Evolutionary conservation across 305 asterid species (phyloP).

Genomic region (Caryopteris hybrid): DNA sequence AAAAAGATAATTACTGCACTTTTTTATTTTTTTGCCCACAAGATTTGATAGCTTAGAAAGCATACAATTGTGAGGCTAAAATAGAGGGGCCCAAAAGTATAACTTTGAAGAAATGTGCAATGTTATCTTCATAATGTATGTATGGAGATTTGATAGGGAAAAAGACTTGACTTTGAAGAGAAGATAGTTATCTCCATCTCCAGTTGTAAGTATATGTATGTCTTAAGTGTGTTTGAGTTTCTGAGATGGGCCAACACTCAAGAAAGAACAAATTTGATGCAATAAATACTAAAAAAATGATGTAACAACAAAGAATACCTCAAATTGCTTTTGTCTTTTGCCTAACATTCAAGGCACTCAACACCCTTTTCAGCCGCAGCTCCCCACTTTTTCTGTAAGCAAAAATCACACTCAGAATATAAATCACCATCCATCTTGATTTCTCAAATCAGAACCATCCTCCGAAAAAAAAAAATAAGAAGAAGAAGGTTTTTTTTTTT

Average conservation of each 20-base stretch:
- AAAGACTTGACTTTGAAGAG: constrained; percentile 91
- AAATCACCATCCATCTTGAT: constrained; percentile 17
- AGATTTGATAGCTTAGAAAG: constrained; percentile 5
- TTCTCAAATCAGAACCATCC: constrained; percentile 1
- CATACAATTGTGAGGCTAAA: constrained; percentile 19
- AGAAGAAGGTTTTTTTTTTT: too few relatives aligned
- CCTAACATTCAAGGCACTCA: constrained; percentile 69
- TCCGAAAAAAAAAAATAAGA: too few relatives aligned
- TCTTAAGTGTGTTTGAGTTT: constrained; percentile 22
- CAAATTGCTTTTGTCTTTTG: constrained; percentile 46
- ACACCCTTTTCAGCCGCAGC: constrained; percentile 29
- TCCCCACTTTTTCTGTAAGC: constrained; percentile 51
- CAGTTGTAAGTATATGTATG: constrained; percentile 33
- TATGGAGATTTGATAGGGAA: constrained; percentile 32
- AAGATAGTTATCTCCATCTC: constrained; percentile 55
- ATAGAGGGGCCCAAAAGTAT: constrained; percentile 27
- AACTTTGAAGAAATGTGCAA: constrained; percentile 11
- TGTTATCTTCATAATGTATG: constrained; percentile 15
- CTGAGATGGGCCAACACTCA: constrained; percentile 28
- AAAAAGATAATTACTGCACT: too few relatives aligned
- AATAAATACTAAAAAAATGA: constrained; percentile 28
- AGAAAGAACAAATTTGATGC: constrained; percentile 20
- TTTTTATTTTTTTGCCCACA: too few relatives aligned
- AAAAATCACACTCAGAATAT: constrained; percentile 37
- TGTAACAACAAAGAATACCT: constrained; percentile 33